A percentile compares a stretch with the other conserved stretches of the same genome.
Conservation (phyloP, 1,139 yeast genomes). For the Debaryomycetaceae sp. region DNA sequence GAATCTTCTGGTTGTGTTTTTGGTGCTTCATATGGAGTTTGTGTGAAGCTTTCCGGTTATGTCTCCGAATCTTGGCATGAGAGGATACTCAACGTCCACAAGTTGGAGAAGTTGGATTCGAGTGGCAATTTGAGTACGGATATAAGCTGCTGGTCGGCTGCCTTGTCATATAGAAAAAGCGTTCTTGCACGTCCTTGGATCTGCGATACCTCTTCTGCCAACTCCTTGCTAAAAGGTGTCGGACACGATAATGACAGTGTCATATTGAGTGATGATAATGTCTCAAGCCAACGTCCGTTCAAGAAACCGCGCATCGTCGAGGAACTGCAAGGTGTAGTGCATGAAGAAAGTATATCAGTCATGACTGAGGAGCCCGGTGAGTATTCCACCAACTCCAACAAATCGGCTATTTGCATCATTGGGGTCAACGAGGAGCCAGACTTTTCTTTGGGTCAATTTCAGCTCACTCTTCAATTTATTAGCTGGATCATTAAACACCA, state of each 20-base stretch:
- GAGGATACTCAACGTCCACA: conserved; percentile 22
- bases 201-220: conserved; percentile 11
- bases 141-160: conserved; percentile 30
- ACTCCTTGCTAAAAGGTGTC: neutral
- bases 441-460: conserved; percentile 21
- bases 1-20: conserved; percentile 8
- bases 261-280: conserved; percentile 6
- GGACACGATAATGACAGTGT: conserved; percentile 2
- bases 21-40: conserved; percentile 13
- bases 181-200: conserved; percentile 22
- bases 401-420: conserved; percentile 11
- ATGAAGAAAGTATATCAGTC: neutral
- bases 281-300: conserved; percentile 1
- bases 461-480: conserved; percentile 25
- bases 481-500: conserved; percentile 24
- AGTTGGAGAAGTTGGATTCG: conserved; percentile 16
- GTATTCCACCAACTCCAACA: neutral
- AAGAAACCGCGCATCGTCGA: neutral
- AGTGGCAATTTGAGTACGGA: conserved; percentile 19
- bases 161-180: conserved; percentile 19
- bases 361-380: neutral
- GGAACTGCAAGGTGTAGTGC: neutral
- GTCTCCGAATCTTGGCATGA: conserved; percentile 7
- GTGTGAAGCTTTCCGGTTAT: conserved; percentile 11
- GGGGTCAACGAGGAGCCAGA: conserved; percentile 12